Conservation (phyloP, 345 rosid genomes). For the Eucalyptus cladocalyx region DNA sequence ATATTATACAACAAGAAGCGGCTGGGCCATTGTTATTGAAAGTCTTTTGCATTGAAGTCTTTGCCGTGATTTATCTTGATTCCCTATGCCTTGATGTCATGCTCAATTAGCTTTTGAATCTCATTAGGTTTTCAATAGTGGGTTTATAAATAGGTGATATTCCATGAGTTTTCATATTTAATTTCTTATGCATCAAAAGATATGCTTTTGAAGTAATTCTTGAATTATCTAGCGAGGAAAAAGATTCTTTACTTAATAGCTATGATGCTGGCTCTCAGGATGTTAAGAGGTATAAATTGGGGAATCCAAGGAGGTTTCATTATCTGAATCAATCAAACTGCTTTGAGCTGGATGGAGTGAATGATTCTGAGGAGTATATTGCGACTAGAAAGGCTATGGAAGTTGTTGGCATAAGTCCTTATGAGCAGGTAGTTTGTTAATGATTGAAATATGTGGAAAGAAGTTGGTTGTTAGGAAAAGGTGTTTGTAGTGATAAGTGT, state of each 20-base stretch:
- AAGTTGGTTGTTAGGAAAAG: not conserved
- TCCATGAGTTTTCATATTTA: not conserved
- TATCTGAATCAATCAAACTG: constrained; percentile 88
- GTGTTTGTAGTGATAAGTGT: not conserved
- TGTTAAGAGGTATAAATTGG: constrained; percentile 64
- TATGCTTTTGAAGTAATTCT: not conserved
- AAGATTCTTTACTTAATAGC: not conserved
- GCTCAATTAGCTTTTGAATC: not conserved
- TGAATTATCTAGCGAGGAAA: not conserved
- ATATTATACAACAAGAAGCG: not conserved
- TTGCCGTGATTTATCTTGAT: not conserved
- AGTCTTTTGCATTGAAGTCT: not conserved
- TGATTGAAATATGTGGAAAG: not conserved
- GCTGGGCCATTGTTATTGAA: not conserved
- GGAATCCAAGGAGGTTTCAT: constrained; percentile 72
- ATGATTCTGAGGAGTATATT: constrained; percentile 76
- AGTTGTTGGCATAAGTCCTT: constrained; percentile 68
- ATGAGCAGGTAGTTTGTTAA: constrained; percentile 61
- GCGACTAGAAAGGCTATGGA: constrained; percentile 89
- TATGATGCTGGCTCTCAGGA: constrained; percentile 28
- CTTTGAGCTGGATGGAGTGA: constrained; percentile 67
- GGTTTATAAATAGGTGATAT: not conserved
- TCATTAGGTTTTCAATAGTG: not conserved
- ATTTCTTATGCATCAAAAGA: not conserved
- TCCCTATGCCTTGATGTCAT: not conserved